Conservation (phyloP, 495 filamentous ascomycete genomes). For the Penicillium verhagenii region DNA sequence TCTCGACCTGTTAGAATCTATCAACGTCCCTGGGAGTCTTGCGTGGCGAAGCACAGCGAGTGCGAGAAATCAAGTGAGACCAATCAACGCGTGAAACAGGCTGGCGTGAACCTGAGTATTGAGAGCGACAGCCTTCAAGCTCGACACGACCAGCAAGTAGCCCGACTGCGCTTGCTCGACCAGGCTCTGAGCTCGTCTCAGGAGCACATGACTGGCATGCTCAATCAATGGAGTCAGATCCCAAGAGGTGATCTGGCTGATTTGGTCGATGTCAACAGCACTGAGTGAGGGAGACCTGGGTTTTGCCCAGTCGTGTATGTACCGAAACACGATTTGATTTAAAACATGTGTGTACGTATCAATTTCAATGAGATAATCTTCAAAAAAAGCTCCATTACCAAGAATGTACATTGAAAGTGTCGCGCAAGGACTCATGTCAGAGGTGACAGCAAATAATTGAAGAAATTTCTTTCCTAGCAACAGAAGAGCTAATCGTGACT, state of each 20-base stretch:
- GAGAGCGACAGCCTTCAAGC: constrained; percentile 9
- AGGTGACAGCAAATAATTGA: too few species aligned
- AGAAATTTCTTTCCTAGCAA: too few species aligned
- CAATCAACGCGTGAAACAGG: constrained; percentile 3
- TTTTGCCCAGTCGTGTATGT: not conserved
- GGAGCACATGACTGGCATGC: not conserved
- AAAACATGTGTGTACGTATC: not conserved
- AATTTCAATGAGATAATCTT: not conserved
- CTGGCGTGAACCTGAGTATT: constrained; percentile 1
- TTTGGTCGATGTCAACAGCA: not conserved
- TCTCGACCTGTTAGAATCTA: constrained; percentile 6
- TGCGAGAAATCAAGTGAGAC: not conserved
- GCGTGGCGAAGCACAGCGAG: constrained; percentile 3
- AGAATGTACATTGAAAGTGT: not conserved
- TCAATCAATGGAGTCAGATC: constrained; percentile 7
- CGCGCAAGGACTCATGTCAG: too few species aligned
- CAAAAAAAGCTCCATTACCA: not conserved
- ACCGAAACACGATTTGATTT: not conserved
- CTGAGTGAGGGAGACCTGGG: not conserved
- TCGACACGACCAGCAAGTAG: constrained; percentile 9
- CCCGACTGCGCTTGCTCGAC: constrained; percentile 4
- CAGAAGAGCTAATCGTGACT: not conserved
- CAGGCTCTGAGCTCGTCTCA: constrained; percentile 5
- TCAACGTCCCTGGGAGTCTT: constrained; percentile 12
- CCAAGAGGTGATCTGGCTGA: constrained; percentile 1